Percentiles rank a stretch among this genome's conserved stretches.
Conservation (phyloP, 2,329 filamentous ascomycete genomes). For the Pseudopithomyces maydicus region DNA sequence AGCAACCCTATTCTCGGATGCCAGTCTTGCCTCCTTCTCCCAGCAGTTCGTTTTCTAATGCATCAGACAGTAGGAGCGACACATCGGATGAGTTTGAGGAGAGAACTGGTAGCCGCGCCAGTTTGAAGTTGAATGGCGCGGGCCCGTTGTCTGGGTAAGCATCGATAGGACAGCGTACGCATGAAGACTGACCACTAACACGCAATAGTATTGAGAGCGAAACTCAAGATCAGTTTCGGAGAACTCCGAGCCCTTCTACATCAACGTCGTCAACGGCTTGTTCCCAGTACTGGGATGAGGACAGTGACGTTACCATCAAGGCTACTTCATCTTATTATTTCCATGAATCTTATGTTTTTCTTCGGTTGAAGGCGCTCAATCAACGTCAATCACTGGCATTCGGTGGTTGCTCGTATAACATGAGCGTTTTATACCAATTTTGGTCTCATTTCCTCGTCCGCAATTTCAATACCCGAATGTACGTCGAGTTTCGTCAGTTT, state of each 20-base stretch:
- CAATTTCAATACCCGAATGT: slow-evolving; percentile 77
- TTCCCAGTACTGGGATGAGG: slow-evolving; percentile 56
- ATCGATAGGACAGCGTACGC: slow-evolving; percentile 7
- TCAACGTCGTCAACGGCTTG: slow-evolving; percentile 21
- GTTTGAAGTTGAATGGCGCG: slow-evolving; percentile 42
- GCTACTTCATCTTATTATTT: slow-evolving; percentile 50
- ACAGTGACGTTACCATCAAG: slow-evolving; percentile 50
- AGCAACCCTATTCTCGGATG: slow-evolving; percentile 40
- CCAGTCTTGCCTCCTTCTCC: slow-evolving; percentile 35
- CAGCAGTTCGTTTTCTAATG: slow-evolving; percentile 59
- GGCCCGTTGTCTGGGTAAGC: slow-evolving; percentile 38
- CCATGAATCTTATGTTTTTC: slow-evolving; percentile 55
- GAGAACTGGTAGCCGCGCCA: slow-evolving; percentile 44
- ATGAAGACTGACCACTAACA: slow-evolving; percentile 24
- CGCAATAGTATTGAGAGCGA: slow-evolving; percentile 27
- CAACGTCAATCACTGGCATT: slow-evolving; percentile 53
- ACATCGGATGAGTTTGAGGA: slow-evolving; percentile 56
- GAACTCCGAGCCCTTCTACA: slow-evolving; percentile 23
- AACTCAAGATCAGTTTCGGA: slow-evolving; percentile 22
- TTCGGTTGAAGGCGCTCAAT: slow-evolving; percentile 56
- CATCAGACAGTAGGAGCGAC: slow-evolving; percentile 56
- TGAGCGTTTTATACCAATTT: slow-evolving; percentile 73
- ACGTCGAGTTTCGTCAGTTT: slow-evolving; percentile 72
- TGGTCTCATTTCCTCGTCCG: slow-evolving; percentile 75
- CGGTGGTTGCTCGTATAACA: slow-evolving; percentile 59